Evolutionary conservation across 805 yeast species (phyloP).

Genomic region (Barnettozyma californica): DNA sequence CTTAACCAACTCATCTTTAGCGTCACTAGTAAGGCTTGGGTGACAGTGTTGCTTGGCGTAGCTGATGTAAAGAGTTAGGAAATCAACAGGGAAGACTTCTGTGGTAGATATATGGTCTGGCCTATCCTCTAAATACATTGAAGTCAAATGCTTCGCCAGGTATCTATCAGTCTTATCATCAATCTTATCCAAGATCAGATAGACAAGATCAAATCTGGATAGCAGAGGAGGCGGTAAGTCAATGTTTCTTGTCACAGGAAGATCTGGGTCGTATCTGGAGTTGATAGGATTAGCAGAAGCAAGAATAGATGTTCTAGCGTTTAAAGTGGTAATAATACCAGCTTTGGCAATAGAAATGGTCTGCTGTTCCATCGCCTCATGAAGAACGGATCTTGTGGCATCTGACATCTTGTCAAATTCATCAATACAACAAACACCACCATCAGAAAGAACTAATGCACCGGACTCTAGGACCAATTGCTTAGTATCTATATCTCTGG

Average conservation of each 20-base stretch:
- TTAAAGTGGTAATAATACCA: constrained; percentile 93
- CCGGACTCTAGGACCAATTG: constrained; percentile 94
- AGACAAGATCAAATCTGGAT: constrained; percentile 92
- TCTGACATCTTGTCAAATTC: constrained; percentile 98
- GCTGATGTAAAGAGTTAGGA: constrained; percentile 82
- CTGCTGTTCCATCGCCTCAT: constrained; percentile 99
- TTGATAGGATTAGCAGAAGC: constrained; percentile 98
- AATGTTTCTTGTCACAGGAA: constrained; percentile 92
- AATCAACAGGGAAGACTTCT: constrained; percentile 80
- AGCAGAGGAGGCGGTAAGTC: constrained; percentile 95
- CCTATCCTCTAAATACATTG: constrained; percentile 83
- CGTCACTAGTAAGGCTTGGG: constrained; percentile 77
- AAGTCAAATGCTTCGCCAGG: constrained; percentile 85
- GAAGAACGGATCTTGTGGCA: constrained; percentile 87
- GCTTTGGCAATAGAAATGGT: constrained; percentile 98
- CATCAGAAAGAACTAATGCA: constrained; percentile 93
- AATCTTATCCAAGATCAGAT: constrained; percentile 85
- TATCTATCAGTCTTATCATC: constrained; percentile 81
- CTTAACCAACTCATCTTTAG: constrained; percentile 78
- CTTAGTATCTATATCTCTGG: constrained; percentile 89
- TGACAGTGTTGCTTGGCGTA: constrained; percentile 84
- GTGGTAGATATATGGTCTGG: constrained; percentile 65
- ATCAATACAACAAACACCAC: constrained; percentile 98
- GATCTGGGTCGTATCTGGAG: constrained; percentile 88
- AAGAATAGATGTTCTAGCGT: constrained; percentile 91